Conservation (phyloP, 345 rosid genomes). For the Garcia nutans region DNA sequence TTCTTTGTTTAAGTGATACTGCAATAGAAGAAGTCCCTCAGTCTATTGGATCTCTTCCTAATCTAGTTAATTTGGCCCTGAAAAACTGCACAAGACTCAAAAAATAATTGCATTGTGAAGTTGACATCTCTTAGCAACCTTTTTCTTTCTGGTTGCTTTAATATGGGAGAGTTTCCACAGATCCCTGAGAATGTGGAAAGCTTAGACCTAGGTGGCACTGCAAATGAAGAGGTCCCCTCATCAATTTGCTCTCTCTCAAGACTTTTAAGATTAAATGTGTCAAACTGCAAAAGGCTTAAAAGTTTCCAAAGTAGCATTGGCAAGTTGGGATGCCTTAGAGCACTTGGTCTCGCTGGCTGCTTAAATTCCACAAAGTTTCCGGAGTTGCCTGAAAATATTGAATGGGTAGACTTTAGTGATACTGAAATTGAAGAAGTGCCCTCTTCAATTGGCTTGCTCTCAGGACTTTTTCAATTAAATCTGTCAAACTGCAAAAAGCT, state of each 20-base stretch:
- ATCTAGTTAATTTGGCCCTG: not conserved
- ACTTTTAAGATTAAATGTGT: not conserved
- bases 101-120: not conserved
- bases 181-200: conserved; percentile 1
- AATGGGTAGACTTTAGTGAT: not conserved
- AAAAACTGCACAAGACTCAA: not conserved
- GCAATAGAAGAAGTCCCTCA: conserved; percentile 8
- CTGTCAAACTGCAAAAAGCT: conserved; percentile 1
- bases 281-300: not conserved
- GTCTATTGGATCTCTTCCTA: not conserved
- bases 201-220: not conserved
- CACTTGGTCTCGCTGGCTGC: not conserved
- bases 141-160: not conserved
- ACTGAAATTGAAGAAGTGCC: conserved; percentile 5
- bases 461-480: not conserved
- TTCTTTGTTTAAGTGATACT: not conserved
- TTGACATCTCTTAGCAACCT: not conserved
- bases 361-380: not conserved
- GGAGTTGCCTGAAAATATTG: not conserved
- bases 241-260: not conserved
- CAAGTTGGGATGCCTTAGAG: not conserved
- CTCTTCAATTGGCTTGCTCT: not conserved
- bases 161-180: not conserved
- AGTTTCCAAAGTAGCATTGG: not conserved
- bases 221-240: not conserved